These are phyloP conservation scores for Cyberlindnera japonica DNA, from an alignment of 805 yeast species.

Conservation along the genomic window DNA sequence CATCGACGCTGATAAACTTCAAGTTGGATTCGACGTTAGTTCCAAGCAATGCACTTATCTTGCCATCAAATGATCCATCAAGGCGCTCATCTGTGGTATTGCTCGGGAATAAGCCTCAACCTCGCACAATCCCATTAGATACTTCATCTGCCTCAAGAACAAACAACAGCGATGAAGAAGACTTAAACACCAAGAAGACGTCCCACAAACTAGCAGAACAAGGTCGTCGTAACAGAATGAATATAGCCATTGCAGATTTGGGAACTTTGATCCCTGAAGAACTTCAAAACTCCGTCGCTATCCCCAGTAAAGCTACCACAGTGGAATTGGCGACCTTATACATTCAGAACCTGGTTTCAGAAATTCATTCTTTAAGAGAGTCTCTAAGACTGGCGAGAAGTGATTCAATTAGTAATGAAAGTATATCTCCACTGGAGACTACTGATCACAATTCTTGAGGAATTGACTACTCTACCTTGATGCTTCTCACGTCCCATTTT, in stretches of 20 bases:
- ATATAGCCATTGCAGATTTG: constrained; percentile 76
- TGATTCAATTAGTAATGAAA: constrained; percentile 25
- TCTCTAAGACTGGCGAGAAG: constrained; percentile 13
- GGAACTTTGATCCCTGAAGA: constrained; percentile 62
- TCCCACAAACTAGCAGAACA: constrained; percentile 92
- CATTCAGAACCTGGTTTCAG: constrained; percentile 46
- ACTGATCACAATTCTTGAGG: constrained; percentile 27
- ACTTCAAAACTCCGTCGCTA: constrained; percentile 47
- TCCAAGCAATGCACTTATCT: constrained; percentile 20
- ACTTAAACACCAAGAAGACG: constrained; percentile 28
- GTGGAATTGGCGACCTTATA: constrained; percentile 83
- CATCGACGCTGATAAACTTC: constrained; percentile 27
- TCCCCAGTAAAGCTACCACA: constrained; percentile 91
- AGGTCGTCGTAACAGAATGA: constrained; percentile 91
- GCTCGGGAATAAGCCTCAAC: constrained; percentile 3
- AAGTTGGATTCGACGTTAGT: constrained; percentile 15
- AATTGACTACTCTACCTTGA: background rate
- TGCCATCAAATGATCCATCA: constrained; percentile 21
- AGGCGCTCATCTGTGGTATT: constrained; percentile 17
- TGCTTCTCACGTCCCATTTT: background rate
- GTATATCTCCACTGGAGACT: constrained; percentile 29
- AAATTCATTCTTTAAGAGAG: constrained; percentile 28
- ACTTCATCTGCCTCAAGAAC: constrained; percentile 10
- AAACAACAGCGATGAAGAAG: constrained; percentile 14
- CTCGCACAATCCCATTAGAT: constrained; percentile 7